Conservation (phyloP, 192 early-diverging fungal genomes). For the Entomortierella chlamydospora region DNA sequence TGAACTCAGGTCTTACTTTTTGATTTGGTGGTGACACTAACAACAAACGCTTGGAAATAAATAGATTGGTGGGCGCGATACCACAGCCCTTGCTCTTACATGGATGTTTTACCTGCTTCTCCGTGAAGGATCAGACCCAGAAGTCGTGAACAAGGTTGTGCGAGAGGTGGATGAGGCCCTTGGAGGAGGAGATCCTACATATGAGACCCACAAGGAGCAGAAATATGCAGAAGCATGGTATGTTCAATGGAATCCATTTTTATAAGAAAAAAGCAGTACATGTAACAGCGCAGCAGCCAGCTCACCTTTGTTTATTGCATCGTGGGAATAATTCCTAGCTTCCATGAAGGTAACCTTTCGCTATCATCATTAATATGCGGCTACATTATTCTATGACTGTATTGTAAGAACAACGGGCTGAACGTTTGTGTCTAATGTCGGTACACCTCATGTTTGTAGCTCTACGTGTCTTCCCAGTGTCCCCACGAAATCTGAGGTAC, state of each 20-base stretch:
- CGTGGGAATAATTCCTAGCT: slow-evolving; percentile 1
- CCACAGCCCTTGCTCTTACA: slow-evolving; percentile 67
- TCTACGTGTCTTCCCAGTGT: slow-evolving; percentile 70
- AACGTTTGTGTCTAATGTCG: too few relatives aligned
- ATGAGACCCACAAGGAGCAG: slow-evolving; percentile 24
- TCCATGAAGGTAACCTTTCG: slow-evolving; percentile 6
- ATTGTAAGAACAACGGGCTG: too few relatives aligned
- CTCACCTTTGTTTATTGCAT: not conserved
- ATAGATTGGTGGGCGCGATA: slow-evolving; percentile 61
- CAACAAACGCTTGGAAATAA: too few relatives aligned
- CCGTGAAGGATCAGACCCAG: slow-evolving; percentile 44
- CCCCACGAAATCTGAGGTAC: slow-evolving; percentile 60
- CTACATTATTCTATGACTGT: too few relatives aligned
- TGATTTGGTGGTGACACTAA: too few relatives aligned
- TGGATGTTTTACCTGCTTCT: slow-evolving; percentile 65
- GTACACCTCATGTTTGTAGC: slow-evolving; percentile 46
- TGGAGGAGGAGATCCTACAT: not conserved
- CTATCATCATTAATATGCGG: too few relatives aligned
- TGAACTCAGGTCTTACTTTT: too few relatives aligned
- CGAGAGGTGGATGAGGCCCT: slow-evolving; percentile 38
- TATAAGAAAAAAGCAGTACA: too few relatives aligned
- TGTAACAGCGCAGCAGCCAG: too few relatives aligned
- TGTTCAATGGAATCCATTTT: not conserved
- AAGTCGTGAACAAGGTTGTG: slow-evolving; percentile 16
- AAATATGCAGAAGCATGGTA: slow-evolving; percentile 49